Percentiles rank a stretch among this genome's conserved stretches.
phyloP scores from a whole-genome alignment of 768 basidiomycete genomes.

The Mycena latifolia region DNA sequence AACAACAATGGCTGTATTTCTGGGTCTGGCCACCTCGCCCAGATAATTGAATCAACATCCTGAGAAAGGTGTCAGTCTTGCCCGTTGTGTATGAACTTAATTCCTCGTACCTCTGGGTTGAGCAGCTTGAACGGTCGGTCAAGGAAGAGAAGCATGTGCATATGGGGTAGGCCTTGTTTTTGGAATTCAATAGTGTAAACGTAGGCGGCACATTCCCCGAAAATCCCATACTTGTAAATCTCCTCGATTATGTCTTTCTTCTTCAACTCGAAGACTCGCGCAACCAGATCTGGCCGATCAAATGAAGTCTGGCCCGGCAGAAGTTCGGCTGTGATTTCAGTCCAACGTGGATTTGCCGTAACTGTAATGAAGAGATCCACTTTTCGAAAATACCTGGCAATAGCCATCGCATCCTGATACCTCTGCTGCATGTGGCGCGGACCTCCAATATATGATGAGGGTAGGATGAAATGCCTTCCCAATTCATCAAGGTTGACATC shows the following conservation, averaged over 20 bases:
- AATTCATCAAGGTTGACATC: constrained; percentile 40
- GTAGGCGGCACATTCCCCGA: constrained; percentile 55
- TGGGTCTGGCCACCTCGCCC: constrained; percentile 14
- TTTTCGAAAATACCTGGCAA: constrained; percentile 42
- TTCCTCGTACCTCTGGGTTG: background rate
- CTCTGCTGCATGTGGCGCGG: constrained; percentile 49
- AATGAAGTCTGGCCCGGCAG: constrained; percentile 51
- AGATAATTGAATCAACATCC: constrained; percentile 8
- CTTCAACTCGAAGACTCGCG: constrained; percentile 60
- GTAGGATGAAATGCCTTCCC: constrained; percentile 44
- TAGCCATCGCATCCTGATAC: constrained; percentile 55
- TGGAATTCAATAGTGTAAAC: constrained; percentile 61
- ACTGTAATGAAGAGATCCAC: constrained; percentile 2
- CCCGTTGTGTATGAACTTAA: background rate
- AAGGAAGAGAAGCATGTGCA: constrained; percentile 55
- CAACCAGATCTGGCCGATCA: constrained; percentile 63
- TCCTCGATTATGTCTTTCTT: constrained; percentile 50
- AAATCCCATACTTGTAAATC: constrained; percentile 52
- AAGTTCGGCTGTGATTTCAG: constrained; percentile 40
- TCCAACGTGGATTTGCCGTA: background rate
- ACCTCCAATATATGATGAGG: constrained; percentile 30
- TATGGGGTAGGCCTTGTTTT: constrained; percentile 57
- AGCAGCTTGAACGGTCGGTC: constrained; percentile 28
- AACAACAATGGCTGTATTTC: constrained; percentile 39
- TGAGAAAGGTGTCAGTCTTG: background rate